Evolutionary conservation across 2,329 filamentous ascomycete genomes (phyloP).

Genomic region (Phyllosticta citribraziliensis): DNA sequence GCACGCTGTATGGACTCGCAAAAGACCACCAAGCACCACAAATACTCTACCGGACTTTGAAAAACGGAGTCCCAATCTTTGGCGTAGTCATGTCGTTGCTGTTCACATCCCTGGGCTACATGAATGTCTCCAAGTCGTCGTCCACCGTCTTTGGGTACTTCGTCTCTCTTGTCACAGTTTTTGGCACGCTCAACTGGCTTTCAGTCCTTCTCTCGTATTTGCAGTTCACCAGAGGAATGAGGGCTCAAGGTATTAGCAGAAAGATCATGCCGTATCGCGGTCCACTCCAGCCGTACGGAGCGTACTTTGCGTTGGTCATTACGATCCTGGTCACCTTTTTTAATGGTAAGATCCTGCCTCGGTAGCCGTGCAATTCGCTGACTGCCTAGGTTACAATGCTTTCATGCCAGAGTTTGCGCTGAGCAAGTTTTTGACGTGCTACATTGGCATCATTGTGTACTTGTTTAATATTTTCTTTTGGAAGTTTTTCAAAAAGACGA

Average conservation of each 20-base stretch:
- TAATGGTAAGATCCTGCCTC: conserved; percentile 2
- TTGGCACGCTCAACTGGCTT: conserved; percentile 38
- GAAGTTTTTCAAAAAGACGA: conserved; percentile 9
- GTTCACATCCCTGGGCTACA: conserved; percentile 31
- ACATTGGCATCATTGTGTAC: conserved; percentile 27
- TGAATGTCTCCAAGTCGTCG: conserved; percentile 30
- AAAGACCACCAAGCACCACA: conserved; percentile 33
- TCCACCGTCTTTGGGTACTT: conserved; percentile 34
- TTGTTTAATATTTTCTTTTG: conserved; percentile 4
- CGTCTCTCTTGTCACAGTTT: conserved; percentile 35
- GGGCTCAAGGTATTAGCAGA: conserved; percentile 28
- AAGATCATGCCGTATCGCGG: conserved; percentile 30
- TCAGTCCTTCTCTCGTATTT: conserved; percentile 33
- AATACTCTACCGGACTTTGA: conserved; percentile 27
- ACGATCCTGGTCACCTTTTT: conserved; percentile 16
- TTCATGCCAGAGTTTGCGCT: conserved; percentile 8
- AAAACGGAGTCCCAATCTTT: neutral
- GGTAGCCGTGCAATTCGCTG: neutral
- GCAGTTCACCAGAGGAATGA: conserved; percentile 27
- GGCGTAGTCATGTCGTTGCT: conserved; percentile 25
- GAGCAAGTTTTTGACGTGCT: conserved; percentile 7
- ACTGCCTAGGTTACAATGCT: conserved; percentile 9
- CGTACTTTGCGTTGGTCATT: conserved; percentile 27
- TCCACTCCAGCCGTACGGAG: conserved; percentile 30
- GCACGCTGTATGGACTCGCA: conserved; percentile 32